Conservation (phyloP, 257 asterid genomes). For the Rhazya stricta region DNA sequence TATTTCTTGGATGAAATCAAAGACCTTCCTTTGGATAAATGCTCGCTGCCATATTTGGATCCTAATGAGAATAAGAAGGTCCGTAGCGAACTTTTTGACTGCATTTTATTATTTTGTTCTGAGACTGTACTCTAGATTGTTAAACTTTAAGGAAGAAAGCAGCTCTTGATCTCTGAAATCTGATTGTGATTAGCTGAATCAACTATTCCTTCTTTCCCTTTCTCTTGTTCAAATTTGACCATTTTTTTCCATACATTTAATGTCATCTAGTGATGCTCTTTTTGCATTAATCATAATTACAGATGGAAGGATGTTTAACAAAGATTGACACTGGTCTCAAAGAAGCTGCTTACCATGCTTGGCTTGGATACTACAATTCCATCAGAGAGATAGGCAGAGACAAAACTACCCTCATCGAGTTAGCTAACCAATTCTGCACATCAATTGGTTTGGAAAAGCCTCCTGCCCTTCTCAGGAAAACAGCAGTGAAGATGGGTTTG, state of each 20-base stretch:
- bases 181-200: background rate
- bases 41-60: slow-evolving; percentile 37
- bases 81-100: slow-evolving; percentile 9
- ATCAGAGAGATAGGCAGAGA: slow-evolving; percentile 62
- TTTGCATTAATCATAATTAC: slow-evolving; percentile 16
- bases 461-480: slow-evolving; percentile 63
- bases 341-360: slow-evolving; percentile 84
- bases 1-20: slow-evolving; percentile 69
- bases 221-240: background rate
- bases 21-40: slow-evolving; percentile 71
- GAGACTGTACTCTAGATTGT: background rate
- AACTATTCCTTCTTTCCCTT: background rate
- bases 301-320: slow-evolving; percentile 57
- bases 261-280: background rate
- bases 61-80: slow-evolving; percentile 54
- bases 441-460: slow-evolving; percentile 79
- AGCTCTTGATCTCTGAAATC: background rate
- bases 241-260: background rate
- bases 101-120: background rate
- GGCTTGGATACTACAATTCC: slow-evolving; percentile 93
- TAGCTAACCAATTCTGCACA: slow-evolving; percentile 68
- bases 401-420: slow-evolving; percentile 72
- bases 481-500: slow-evolving; percentile 86
- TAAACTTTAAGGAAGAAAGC: background rate
- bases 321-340: slow-evolving; percentile 61